Percentiles rank a stretch among this genome's conserved stretches.
Conservation (phyloP, 768 basidiomycete species). For the Naganishia vishniacii region DNA sequence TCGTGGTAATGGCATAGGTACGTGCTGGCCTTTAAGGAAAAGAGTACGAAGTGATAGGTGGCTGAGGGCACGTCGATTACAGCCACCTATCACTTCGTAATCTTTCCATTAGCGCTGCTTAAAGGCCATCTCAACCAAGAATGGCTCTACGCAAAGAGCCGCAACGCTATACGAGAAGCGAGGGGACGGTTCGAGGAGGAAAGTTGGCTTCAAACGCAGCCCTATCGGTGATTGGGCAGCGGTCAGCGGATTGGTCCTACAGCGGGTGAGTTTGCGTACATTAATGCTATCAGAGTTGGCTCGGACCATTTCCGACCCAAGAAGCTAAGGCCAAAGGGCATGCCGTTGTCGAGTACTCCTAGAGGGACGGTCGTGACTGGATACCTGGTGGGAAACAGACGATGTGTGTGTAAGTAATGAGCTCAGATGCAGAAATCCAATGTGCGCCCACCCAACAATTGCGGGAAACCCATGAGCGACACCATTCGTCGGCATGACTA, state of each 20-base stretch:
- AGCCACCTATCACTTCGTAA: too few species aligned
- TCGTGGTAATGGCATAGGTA: too few species aligned
- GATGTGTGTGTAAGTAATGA: neutral
- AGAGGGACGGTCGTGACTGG: slow-evolving; percentile 11
- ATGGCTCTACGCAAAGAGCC: neutral
- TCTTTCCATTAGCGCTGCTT: too few species aligned
- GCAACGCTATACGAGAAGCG: neutral
- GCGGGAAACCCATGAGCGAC: slow-evolving; percentile 5
- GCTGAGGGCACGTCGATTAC: too few species aligned
- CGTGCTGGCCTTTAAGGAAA: too few species aligned
- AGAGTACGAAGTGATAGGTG: too few species aligned
- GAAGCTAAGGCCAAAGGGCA: slow-evolving; percentile 6
- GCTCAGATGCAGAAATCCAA: neutral
- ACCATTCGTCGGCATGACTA: neutral
- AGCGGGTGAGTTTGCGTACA: neutral
- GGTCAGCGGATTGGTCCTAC: neutral
- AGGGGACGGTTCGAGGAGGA: slow-evolving; percentile 1
- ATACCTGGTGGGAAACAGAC: neutral
- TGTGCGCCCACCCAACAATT: neutral
- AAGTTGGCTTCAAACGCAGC: slow-evolving; percentile 13
- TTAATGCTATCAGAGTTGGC: neutral
- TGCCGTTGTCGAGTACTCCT: slow-evolving; percentile 1
- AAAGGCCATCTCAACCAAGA: neutral
- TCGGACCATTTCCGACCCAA: slow-evolving; percentile 15
- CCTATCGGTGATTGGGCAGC: too few species aligned